Base-by-base conservation (phyloP, 177 flowering plant species). In the Vitis hybrid region DNA sequence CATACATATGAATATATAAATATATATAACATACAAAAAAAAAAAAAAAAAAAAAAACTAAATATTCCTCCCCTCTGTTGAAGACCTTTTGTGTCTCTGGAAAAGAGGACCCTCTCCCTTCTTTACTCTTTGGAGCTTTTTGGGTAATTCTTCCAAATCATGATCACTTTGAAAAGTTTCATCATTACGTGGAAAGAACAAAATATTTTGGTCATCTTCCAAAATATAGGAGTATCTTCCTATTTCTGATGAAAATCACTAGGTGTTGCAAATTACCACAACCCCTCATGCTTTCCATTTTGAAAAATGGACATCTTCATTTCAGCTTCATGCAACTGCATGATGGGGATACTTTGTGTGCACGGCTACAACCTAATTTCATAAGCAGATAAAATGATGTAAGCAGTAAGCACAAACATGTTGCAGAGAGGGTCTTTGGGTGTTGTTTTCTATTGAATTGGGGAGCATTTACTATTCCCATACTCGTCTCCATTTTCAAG, bases 111-210 rank as follows among this genome's bases (percentile, higher is more conserved):
- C 13, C 12, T 59, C 59, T 53, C 67, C 19, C 26, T 59, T 51
- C 45, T 70, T 18, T 19, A 8, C 18, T 49, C 8, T 49, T 5
- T 71, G 60, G 10, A 8, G 18, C 51, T 63, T 57, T 67, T 71
- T 56, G 70, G 68, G 67, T 22, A 64, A 60, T 64, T 72, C 60
- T 65, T 58, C 53, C 15, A 59, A 71, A 63, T 68, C 75, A 76
- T 76, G 69, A 76, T 76, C 64, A 59, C 75, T 72, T 71, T 62
- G 69, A 72, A 76, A 76, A 76, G 75, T 70, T 66, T 65, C 63
- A 60, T 75, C 62, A 70, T 70, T 75, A 49, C 70, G 53, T 64
- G 73, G 65, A 70, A 74, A 65, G 48, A 74, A 51, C 65, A 56
- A 62, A 57, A 22, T 18, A 10, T 16, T 19, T 45, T 39, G 45